These are phyloP conservation scores for Lachancea cidri DNA, from an alignment of 805 yeast genomes.

Conservation along the genomic window DNA sequence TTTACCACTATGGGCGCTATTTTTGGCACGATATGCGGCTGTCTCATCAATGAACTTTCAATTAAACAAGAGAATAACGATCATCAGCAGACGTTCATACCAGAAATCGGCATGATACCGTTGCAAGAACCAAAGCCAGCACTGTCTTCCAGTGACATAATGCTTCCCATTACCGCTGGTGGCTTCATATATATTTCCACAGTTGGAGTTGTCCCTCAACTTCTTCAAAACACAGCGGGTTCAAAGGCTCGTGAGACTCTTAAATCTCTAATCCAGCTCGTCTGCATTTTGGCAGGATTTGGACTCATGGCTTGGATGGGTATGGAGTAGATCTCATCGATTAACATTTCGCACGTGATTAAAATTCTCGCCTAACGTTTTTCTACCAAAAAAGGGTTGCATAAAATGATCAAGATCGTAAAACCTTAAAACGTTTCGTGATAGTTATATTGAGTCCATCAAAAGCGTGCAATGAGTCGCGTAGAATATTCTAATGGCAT, in stretches of 20 bases:
- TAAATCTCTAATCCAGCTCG: slow-evolving; percentile 43
- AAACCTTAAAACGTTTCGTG: too few species aligned
- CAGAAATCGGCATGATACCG: slow-evolving; percentile 1
- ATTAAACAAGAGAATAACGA: not conserved
- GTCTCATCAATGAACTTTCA: slow-evolving; percentile 40
- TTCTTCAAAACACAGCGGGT: slow-evolving; percentile 41
- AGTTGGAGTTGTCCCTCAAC: slow-evolving; percentile 71
- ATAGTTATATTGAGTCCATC: too few species aligned
- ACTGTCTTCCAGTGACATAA: slow-evolving; percentile 40
- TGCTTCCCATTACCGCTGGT: slow-evolving; percentile 72
- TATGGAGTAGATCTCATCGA: not conserved
- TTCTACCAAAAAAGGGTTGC: too few species aligned
- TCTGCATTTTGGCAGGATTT: slow-evolving; percentile 49
- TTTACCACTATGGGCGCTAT: slow-evolving; percentile 62
- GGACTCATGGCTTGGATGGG: slow-evolving; percentile 43
- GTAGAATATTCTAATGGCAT: too few species aligned
- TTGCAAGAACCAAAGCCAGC: not conserved
- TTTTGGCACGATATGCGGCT: slow-evolving; percentile 62
- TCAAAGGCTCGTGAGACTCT: slow-evolving; percentile 36
- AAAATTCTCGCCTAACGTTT: too few species aligned
- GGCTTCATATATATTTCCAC: slow-evolving; percentile 70
- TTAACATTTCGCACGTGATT: too few species aligned
- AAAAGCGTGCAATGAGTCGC: too few species aligned
- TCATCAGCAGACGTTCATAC: not conserved
- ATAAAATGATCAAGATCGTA: too few species aligned